Conservation (phyloP, 352 stramenopile species). For the Phytopythium oedochilum region DNA sequence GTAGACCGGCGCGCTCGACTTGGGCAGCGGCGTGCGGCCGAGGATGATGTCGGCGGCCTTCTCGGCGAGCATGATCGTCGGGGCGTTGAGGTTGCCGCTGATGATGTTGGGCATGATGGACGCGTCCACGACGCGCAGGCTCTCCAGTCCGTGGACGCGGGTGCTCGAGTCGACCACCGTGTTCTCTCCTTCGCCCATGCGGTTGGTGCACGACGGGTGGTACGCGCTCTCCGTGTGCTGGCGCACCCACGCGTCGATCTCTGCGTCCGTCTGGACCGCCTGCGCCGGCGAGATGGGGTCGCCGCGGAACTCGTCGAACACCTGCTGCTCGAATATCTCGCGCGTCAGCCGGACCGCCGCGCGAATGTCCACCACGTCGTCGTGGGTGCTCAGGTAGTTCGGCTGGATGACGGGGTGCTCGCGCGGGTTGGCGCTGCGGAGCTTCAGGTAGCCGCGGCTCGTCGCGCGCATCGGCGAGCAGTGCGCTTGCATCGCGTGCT, state of each 20-base stretch:
- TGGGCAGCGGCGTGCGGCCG: constrained; percentile 56
- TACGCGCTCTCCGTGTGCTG: constrained; percentile 85
- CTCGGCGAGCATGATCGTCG: constrained; percentile 93
- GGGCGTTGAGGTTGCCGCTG: constrained; percentile 93
- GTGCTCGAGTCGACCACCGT: constrained; percentile 89
- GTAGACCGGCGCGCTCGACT: constrained; percentile 75
- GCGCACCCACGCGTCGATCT: constrained; percentile 86
- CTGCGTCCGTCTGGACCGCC: constrained; percentile 49
- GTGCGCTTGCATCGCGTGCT: constrained; percentile 84
- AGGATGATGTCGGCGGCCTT: constrained; percentile 92
- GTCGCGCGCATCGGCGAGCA: constrained; percentile 87
- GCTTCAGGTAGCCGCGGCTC: constrained; percentile 76
- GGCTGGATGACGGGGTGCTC: constrained; percentile 83
- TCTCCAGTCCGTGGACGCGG: constrained; percentile 82
- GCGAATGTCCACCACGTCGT: constrained; percentile 81
- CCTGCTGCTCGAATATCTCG: constrained; percentile 86
- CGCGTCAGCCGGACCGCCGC: constrained; percentile 70
- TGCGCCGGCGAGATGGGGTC: constrained; percentile 71
- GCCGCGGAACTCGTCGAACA: constrained; percentile 79
- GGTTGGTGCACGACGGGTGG: constrained; percentile 88
- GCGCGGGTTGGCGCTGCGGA: constrained; percentile 70
- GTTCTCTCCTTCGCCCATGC: constrained; percentile 76
- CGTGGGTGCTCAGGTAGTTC: constrained; percentile 82
- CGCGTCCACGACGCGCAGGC: constrained; percentile 89
- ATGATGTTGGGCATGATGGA: constrained; percentile 94